Conservation (phyloP, 805 yeast genomes). For the Candida rishiriensis region DNA sequence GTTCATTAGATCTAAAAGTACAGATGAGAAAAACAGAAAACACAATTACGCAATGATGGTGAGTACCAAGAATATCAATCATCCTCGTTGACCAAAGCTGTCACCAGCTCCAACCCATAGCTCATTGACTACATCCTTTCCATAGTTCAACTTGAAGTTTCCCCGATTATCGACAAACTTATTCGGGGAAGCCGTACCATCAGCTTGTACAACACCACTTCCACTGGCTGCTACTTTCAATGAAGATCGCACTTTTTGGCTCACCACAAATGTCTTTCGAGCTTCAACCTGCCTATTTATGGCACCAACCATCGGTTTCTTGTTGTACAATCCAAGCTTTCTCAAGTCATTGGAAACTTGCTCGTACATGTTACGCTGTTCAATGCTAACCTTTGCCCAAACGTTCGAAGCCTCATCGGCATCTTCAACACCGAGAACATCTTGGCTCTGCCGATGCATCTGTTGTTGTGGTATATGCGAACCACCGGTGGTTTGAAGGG, state of each 20-base stretch:
- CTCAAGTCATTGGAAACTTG: slow-evolving; percentile 26
- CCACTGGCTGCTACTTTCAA: background rate
- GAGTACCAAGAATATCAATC: too few relatives aligned
- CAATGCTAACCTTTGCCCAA: slow-evolving; percentile 25
- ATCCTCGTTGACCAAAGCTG: background rate
- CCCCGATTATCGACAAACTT: slow-evolving; percentile 11
- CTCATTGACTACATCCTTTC: slow-evolving; percentile 8
- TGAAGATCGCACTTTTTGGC: background rate
- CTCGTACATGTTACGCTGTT: slow-evolving; percentile 25
- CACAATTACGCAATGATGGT: too few relatives aligned
- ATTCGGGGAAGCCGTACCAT: background rate
- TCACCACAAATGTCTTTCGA: background rate
- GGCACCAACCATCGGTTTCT: slow-evolving; percentile 23
- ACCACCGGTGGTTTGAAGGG: slow-evolving; percentile 4
- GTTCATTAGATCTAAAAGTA: too few relatives aligned
- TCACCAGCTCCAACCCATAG: slow-evolving; percentile 14
- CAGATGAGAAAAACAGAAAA: too few relatives aligned
- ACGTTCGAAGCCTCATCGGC: slow-evolving; percentile 5
- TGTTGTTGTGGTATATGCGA: slow-evolving; percentile 2
- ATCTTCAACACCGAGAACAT: slow-evolving; percentile 1
- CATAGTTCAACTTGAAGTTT: slow-evolving; percentile 8
- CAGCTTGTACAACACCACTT: background rate
- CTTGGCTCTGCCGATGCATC: background rate
- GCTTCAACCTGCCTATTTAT: slow-evolving; percentile 8
- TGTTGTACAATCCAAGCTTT: slow-evolving; percentile 23